Percentiles rank a stretch among this genome's conserved stretches.
phyloP scores from a whole-genome alignment of 2,329 filamentous ascomycete species.

The Rachicladosporium sp. region DNA sequence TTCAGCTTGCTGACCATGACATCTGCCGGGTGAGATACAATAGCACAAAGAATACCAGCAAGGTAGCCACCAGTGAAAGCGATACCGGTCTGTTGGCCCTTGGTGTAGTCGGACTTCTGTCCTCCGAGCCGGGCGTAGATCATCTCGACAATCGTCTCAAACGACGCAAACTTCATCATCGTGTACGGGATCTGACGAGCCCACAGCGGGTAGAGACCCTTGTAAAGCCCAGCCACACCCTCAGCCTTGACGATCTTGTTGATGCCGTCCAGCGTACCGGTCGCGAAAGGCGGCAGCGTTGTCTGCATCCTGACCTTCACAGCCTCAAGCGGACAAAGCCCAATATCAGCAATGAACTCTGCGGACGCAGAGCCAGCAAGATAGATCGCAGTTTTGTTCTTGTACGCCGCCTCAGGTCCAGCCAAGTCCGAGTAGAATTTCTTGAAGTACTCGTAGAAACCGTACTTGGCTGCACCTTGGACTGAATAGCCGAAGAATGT shows the following conservation, averaged over 20 bases:
- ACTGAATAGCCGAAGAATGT: conserved; percentile 51
- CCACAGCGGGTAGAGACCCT: conserved; percentile 51
- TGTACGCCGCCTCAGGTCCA: conserved; percentile 41
- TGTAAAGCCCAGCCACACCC: conserved; percentile 51
- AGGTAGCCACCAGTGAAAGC: conserved; percentile 50
- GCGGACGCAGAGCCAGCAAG: conserved; percentile 46
- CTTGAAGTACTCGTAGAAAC: conserved; percentile 54
- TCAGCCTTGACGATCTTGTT: conserved; percentile 58
- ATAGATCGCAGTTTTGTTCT: conserved; percentile 45
- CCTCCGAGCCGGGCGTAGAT: conserved; percentile 47
- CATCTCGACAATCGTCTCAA: conserved; percentile 47
- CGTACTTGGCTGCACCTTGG: conserved; percentile 52
- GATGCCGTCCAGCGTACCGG: conserved; percentile 61
- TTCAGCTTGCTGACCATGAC: conserved; percentile 55
- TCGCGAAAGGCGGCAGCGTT: conserved; percentile 50
- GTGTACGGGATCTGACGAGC: conserved; percentile 52
- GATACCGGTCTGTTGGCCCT: conserved; percentile 46
- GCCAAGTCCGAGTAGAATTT: conserved; percentile 45
- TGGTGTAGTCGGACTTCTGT: conserved; percentile 43
- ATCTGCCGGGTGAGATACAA: conserved; percentile 51
- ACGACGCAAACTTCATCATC: conserved; percentile 49
- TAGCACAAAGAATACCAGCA: conserved; percentile 49
- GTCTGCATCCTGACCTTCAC: conserved; percentile 59
- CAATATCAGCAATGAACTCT: conserved; percentile 50
- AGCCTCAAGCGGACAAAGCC: conserved; percentile 49